Base-by-base conservation (phyloP, 164 flowering plant species). In the Annona cherimola region DNA sequence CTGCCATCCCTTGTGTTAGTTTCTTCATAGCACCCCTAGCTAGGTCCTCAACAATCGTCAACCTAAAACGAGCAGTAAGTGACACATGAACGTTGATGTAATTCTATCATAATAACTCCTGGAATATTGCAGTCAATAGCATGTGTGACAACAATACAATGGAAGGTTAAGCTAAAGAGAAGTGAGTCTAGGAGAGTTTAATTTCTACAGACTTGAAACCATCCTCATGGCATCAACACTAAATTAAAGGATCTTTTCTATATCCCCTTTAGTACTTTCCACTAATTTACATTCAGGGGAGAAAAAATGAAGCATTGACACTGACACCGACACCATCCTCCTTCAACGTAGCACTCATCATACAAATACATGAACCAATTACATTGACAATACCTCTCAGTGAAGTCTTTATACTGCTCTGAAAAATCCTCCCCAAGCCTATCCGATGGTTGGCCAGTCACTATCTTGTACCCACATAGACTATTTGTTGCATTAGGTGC, bases 341-440 rank as follows among this genome's bases (percentile, higher is more conserved):
- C 16, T 16, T 50, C 1, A 8, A 50, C 14, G 1, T 8, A 50
- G n/a, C n/a, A n/a, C n/a, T n/a, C n/a, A n/a, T n/a, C n/a, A 50
- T 50, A 50, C 14, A 16, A 50, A 50, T 8, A 8, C 1, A 6
- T 50, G 57, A 50, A 8, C 57, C 8, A 11, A 50, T 50, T 50
- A 50, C 14, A 8, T 50, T 50, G 57, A 50, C 14, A 50, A 50
- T 79, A 91, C 99, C 99, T 88, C 82, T 93, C 99, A 65, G 80
- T 90, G 76, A 95, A 91, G 35, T 95, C 98, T 78, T 88, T 91
- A 67, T 84, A 81, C 3, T 70, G 67, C 72, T 93, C 98, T 5
- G 99, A 89, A 84, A 95, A 95, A 79, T 95, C 99, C 85, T 95
- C 99, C 67, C 99, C 98, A 73, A 93, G 90, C 85, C 98, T 84